Conservation (phyloP, 352 stramenopile species). For the Globisporangium spinosum region DNA sequence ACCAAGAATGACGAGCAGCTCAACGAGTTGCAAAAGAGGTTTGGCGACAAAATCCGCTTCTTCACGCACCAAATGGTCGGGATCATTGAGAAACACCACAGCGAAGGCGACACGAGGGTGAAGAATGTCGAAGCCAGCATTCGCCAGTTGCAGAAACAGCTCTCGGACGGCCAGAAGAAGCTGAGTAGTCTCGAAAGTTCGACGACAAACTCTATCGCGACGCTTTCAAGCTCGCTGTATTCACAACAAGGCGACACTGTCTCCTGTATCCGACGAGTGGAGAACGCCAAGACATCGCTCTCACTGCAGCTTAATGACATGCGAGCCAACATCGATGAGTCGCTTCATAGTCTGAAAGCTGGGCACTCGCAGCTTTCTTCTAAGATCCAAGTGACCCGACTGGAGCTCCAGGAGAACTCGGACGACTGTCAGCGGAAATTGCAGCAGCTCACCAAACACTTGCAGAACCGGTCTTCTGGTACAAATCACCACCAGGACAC, state of each 20-base stretch:
- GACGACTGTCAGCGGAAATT: constrained; percentile 28
- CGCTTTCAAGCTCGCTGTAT: constrained; percentile 9
- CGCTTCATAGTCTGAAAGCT: constrained; percentile 24
- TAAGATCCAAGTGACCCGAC: constrained; percentile 41
- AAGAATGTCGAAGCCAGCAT: constrained; percentile 19
- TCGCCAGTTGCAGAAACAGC: constrained; percentile 27
- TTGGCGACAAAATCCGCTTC: constrained; percentile 35
- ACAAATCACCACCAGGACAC: not conserved
- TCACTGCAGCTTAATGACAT: constrained; percentile 26
- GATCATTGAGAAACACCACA: constrained; percentile 23
- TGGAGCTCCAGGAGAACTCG: constrained; percentile 36
- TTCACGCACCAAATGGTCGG: constrained; percentile 27
- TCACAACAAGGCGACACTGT: constrained; percentile 21
- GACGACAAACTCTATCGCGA: constrained; percentile 7
- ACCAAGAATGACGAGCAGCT: constrained; percentile 26
- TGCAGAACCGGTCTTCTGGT: not conserved
- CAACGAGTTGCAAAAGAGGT: constrained; percentile 22
- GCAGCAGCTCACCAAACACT: constrained; percentile 29
- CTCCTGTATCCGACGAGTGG: constrained; percentile 23
- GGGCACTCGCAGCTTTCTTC: constrained; percentile 31
- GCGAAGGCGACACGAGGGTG: constrained; percentile 21
- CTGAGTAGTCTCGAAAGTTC: constrained; percentile 26
- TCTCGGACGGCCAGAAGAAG: constrained; percentile 19
- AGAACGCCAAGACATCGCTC: constrained; percentile 24
- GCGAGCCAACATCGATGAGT: constrained; percentile 17